These are phyloP conservation scores for Rhizopus sp. DNA, from an alignment of 371 early-diverging fungal genomes.

Conservation along the genomic window DNA sequence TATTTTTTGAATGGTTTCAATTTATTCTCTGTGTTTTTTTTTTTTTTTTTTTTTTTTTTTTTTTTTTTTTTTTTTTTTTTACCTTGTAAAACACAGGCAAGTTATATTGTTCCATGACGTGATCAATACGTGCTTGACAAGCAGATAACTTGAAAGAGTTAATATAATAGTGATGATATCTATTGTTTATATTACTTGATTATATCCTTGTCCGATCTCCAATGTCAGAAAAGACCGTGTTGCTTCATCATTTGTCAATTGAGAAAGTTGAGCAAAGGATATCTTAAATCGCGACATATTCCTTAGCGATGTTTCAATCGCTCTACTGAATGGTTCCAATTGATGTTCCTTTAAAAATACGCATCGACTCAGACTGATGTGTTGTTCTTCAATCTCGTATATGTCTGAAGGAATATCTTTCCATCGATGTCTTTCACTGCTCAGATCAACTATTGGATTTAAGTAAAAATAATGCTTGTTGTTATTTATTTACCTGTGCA, in stretches of 20 bases:
- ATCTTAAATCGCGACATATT: conserved; percentile 19
- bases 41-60: no score
- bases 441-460: not conserved
- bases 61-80: no score
- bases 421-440: not conserved
- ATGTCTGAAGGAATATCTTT: not conserved
- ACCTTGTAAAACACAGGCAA: conserved; percentile 42
- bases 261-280: conserved; percentile 40
- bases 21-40: no score
- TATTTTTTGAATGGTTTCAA: conserved; percentile 5
- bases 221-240: conserved; percentile 47
- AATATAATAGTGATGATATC: not conserved
- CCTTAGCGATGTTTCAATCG: conserved; percentile 7
- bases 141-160: conserved; percentile 14
- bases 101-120: conserved; percentile 21
- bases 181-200: conserved; percentile 27
- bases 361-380: conserved; percentile 42
- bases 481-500: conserved; percentile 29
- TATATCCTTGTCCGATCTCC: conserved; percentile 48
- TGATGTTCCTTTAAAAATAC: conserved; percentile 42
- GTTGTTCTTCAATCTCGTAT: conserved; percentile 16
- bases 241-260: conserved; percentile 42
- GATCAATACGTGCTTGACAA: conserved; percentile 30
- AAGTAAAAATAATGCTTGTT: no score
- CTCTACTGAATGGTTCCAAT: conserved; percentile 25